A percentile compares a stretch with the other conserved stretches of the same genome.
Conservation (phyloP, 2,329 filamentous ascomycete genomes). For the Herpotrichia juniperi region DNA sequence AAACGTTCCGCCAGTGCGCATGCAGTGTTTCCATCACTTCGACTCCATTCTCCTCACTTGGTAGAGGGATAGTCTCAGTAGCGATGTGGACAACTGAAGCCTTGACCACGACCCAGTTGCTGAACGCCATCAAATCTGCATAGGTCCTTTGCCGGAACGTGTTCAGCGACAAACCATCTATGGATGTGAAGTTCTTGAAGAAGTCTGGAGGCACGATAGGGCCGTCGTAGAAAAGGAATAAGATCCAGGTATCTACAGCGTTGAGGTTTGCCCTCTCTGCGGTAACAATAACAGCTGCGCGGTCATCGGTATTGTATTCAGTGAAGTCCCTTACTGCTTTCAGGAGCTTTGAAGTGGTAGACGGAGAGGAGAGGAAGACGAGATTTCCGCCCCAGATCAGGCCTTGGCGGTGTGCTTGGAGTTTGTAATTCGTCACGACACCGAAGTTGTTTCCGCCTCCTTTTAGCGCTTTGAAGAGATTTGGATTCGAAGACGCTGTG, state of each 20-base stretch:
- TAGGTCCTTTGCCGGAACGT: slow-evolving; percentile 56
- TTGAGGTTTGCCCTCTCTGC: slow-evolving; percentile 34
- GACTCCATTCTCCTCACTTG: slow-evolving; percentile 24
- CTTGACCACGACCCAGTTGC: slow-evolving; percentile 50
- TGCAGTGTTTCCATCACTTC: slow-evolving; percentile 37
- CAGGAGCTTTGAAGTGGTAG: slow-evolving; percentile 50
- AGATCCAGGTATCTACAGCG: slow-evolving; percentile 37
- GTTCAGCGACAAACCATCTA: slow-evolving; percentile 52
- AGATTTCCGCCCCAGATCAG: slow-evolving; percentile 56
- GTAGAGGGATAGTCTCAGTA: slow-evolving; percentile 41
- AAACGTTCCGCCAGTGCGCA: slow-evolving; percentile 36
- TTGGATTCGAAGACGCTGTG: slow-evolving; percentile 29
- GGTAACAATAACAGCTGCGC: slow-evolving; percentile 39
- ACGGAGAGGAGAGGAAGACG: slow-evolving; percentile 46
- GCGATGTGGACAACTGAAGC: slow-evolving; percentile 40
- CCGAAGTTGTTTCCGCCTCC: slow-evolving; percentile 50
- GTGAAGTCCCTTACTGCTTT: slow-evolving; percentile 62
- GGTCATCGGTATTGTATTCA: slow-evolving; percentile 55
- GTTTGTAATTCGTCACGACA: slow-evolving; percentile 40
- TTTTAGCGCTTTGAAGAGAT: slow-evolving; percentile 46
- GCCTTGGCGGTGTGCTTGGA: slow-evolving; percentile 29
- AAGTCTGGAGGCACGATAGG: slow-evolving; percentile 55
- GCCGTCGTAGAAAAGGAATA: slow-evolving; percentile 40
- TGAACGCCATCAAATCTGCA: slow-evolving; percentile 53
- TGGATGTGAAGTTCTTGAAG: slow-evolving; percentile 62